phyloP scores from a whole-genome alignment of 805 yeast genomes.

The Saccharomycopsis javanensis region DNA sequence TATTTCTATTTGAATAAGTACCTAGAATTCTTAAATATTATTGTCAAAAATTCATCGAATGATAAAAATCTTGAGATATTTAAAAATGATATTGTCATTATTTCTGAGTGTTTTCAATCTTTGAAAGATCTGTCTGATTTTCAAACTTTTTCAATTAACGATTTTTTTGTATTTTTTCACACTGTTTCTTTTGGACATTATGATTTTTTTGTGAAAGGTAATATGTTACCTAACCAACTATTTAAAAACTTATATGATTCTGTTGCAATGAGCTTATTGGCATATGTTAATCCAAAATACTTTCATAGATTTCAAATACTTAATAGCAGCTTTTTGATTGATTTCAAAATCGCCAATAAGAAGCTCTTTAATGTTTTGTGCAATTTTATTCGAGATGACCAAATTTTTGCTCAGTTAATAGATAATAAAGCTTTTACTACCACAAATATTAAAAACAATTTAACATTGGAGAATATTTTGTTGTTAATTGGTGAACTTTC shows the following conservation, averaged over 20 bases:
- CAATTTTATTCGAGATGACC: conserved; percentile 1
- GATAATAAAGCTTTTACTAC: background rate
- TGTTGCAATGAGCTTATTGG: background rate
- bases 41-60: background rate
- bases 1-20: background rate
- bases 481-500: conserved; percentile 1
- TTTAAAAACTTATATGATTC: background rate
- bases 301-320: background rate
- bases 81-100: background rate
- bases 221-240: background rate
- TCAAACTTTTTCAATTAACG: background rate
- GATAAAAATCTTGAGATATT: background rate
- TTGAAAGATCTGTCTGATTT: background rate
- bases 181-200: background rate
- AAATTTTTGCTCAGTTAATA: background rate
- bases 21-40: background rate
- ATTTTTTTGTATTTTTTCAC: background rate
- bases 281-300: conserved; percentile 2
- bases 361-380: background rate
- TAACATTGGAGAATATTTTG: conserved; percentile 7
- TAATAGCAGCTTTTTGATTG: background rate
- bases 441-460: background rate
- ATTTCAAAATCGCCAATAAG: background rate
- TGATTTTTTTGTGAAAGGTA: background rate
- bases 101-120: background rate